Evolutionary conservation across 768 basidiomycete genomes (phyloP).

Genomic region (Macrolepiota fuliginosa): DNA sequence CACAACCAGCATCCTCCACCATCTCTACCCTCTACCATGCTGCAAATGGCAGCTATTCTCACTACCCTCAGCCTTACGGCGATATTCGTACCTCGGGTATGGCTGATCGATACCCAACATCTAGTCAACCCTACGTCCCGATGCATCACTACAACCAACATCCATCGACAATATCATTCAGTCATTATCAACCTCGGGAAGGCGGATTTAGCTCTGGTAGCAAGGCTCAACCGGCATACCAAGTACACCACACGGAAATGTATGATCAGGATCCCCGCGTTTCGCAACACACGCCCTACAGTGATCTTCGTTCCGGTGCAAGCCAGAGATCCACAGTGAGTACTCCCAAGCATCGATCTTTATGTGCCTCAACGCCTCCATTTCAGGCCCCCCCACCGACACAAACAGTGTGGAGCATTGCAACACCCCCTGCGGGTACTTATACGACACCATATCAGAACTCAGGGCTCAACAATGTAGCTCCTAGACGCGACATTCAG

Average conservation of each 20-base stretch:
- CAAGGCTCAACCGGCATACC: conserved; percentile 19
- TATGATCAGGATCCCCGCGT: conserved; percentile 22
- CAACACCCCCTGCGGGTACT: conserved; percentile 19
- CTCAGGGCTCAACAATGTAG: background rate
- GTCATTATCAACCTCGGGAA: conserved; percentile 46
- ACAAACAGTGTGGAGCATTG: conserved; percentile 22
- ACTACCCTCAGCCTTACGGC: conserved; percentile 5
- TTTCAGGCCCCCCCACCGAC: conserved; percentile 13
- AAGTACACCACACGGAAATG: conserved; percentile 19
- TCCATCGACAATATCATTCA: conserved; percentile 34
- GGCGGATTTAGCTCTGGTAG: conserved; percentile 30
- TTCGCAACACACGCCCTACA: conserved; percentile 8
- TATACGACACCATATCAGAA: conserved; percentile 13
- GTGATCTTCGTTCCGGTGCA: conserved; percentile 8
- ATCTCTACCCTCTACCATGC: conserved; percentile 10
- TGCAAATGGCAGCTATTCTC: conserved; percentile 6
- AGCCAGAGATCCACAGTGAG: conserved; percentile 7
- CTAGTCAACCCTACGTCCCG: conserved; percentile 4
- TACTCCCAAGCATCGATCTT: background rate
- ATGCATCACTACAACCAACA: conserved; percentile 9
- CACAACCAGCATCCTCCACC: background rate
- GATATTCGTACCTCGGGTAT: background rate
- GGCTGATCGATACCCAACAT: background rate
- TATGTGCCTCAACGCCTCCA: background rate
- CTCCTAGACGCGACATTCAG: conserved; percentile 5